Conservation (phyloP, 2,329 filamentous ascomycete species). For the Ophiostoma ips region DNA sequence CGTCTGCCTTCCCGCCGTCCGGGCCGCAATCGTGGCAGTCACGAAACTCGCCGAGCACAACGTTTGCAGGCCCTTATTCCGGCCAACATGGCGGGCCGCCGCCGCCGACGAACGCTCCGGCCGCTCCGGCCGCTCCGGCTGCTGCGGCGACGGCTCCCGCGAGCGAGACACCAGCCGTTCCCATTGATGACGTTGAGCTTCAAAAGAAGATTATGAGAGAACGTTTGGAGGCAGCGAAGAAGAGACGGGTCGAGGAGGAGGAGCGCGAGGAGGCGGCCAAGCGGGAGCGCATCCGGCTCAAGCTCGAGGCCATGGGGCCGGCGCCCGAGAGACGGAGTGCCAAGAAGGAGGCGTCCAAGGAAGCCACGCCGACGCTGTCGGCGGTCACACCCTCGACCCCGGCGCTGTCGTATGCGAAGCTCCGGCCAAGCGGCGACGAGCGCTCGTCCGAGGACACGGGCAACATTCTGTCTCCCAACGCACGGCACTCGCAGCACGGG, state of each 20-base stretch:
- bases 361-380: background rate
- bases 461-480: background rate
- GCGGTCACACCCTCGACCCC: background rate
- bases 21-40: conserved; percentile 26
- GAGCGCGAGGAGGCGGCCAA: conserved; percentile 58
- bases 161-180: background rate
- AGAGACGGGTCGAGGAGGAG: conserved; percentile 53
- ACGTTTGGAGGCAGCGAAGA: conserved; percentile 53
- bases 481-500: background rate
- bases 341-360: conserved; percentile 38
- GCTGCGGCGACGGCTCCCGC: too few species aligned
- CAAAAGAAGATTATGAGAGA: conserved; percentile 63
- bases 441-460: background rate
- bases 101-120: background rate
- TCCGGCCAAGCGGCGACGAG: background rate
- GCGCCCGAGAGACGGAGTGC: conserved; percentile 44
- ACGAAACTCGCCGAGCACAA: conserved; percentile 27
- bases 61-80: conserved; percentile 6
- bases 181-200: conserved; percentile 43
- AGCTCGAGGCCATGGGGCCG: conserved; percentile 56
- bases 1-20: conserved; percentile 26
- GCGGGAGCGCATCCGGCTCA: conserved; percentile 56
- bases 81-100: background rate
- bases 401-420: background rate
- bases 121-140: background rate